Evolutionary conservation across 2,329 filamentous ascomycete species (phyloP), one percentile per base, ranked within the genome.

Genomic region (Paecilomyces sp.): DNA sequence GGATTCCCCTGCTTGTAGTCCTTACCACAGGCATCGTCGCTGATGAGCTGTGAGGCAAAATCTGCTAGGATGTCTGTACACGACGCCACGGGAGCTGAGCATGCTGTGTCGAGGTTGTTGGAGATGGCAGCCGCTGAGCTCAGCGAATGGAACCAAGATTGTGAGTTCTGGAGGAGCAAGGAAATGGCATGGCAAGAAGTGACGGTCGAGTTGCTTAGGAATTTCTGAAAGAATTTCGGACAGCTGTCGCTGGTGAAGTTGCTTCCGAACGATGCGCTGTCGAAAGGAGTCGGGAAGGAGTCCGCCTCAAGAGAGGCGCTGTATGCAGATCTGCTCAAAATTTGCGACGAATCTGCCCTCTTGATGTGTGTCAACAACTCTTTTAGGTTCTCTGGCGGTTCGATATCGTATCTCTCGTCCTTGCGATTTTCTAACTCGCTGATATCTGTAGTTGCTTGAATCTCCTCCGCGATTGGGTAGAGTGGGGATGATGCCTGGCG

Each of bases 81-180:
- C 61, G 79, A 77, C 6, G 80, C 77, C 58, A 86, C 75, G 66
- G 92, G 81, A 61, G 87, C 87, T 3, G 80, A 79, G 74, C 94
- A 99, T 9, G 91, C 85, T 15, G 85, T 84, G 66, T 96, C 90
- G 57, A 99, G 85, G 22, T 90, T 87, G 62, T 86, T 85, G 1
- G 91, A 90, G 61, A 93, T 89, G 66, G 83, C 82, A 56, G 89
- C 80, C 36, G 88, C 80, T 4, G 89, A 89, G 69, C 85, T 88
- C 62, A 88, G 83, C 18, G 88, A 87, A 59, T 91, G 80, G 79
- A 97, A 97, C 77, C 97, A 96, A 50, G 86, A 85, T 57, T 82
- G 84, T 9, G 93, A 97, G 63, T 89, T 91, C 86, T 96, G 72
- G 9, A 97, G 80, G 64, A 97, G 83, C 67, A 96, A 81, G 1